phyloP scores from a whole-genome alignment of 179 eudicot genomes.

The Dionaea muscipula region DNA sequence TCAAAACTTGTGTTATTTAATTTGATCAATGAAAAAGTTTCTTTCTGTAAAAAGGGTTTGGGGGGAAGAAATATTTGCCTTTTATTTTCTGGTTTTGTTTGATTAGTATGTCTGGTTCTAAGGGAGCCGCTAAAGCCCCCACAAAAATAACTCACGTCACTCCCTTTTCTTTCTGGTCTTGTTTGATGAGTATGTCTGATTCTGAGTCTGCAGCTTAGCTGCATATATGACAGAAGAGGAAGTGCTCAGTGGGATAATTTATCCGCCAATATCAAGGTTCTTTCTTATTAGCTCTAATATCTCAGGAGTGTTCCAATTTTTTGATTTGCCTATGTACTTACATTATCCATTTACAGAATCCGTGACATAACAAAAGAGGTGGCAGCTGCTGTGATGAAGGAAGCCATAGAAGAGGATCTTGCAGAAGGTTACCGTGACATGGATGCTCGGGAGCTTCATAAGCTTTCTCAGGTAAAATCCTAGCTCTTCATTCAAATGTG shows the following conservation, averaged over 20 bases:
- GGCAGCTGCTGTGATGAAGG: conserved; percentile 84
- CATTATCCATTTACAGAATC: conserved; percentile 38
- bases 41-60: no score
- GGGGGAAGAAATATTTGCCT: no score
- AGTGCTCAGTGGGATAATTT: conserved; percentile 67
- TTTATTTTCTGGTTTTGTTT: not conserved
- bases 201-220: conserved; percentile 53
- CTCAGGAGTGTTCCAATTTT: not conserved
- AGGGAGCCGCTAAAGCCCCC: conserved; percentile 47
- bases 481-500: not conserved
- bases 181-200: not conserved
- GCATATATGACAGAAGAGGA: conserved; percentile 90
- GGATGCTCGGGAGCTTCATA: conserved; percentile 73
- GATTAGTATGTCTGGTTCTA: not conserved
- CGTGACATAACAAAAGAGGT: conserved; percentile 93
- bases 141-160: no score
- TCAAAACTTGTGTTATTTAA: not conserved
- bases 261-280: conserved; percentile 74
- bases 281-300: conserved; percentile 2
- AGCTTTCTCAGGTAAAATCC: conserved; percentile 49
- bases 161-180: not conserved
- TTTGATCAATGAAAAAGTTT: no score
- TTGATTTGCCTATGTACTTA: conserved; percentile 9
- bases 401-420: conserved; percentile 82
- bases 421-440: conserved; percentile 93